Conservation (phyloP, 805 yeast species). For the Monosporozyma solicola region DNA sequence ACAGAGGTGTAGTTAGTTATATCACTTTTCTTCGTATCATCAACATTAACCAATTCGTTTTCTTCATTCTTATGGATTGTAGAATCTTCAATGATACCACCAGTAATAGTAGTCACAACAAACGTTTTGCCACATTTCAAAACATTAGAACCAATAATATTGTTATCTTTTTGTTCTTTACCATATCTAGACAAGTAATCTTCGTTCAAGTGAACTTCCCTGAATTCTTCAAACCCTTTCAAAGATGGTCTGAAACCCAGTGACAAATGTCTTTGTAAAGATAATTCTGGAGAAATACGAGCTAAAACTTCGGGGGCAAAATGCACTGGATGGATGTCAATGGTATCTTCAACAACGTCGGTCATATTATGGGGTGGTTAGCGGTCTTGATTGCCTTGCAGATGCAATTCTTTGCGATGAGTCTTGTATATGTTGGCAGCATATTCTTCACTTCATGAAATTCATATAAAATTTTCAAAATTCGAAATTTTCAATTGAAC, state of each 20-base stretch:
- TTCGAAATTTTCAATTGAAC: background rate
- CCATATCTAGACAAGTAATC: conserved; percentile 34
- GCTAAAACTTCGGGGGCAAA: conserved; percentile 81
- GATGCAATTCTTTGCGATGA: background rate
- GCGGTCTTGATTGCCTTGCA: background rate
- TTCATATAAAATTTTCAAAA: background rate
- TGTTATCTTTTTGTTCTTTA: conserved; percentile 25
- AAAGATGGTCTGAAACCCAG: conserved; percentile 69
- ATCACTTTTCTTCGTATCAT: conserved; percentile 18
- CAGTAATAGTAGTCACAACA: conserved; percentile 61
- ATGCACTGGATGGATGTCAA: conserved; percentile 37
- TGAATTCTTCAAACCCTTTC: conserved; percentile 64
- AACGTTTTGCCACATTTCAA: conserved; percentile 64
- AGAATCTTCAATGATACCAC: conserved; percentile 54
- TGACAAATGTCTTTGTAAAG: conserved; percentile 68
- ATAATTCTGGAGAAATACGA: conserved; percentile 75
- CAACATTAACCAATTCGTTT: conserved; percentile 21
- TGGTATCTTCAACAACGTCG: conserved; percentile 8
- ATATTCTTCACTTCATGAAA: background rate
- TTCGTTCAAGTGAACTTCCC: conserved; percentile 39
- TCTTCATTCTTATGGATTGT: conserved; percentile 37
- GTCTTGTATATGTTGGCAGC: background rate
- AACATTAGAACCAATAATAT: conserved; percentile 57
- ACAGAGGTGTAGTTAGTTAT: conserved; percentile 35
- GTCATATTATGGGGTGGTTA: background rate